These are phyloP conservation scores for Conticribra guillardii DNA, from an alignment of 108 stramenopile species.

Conservation along the genomic window DNA sequence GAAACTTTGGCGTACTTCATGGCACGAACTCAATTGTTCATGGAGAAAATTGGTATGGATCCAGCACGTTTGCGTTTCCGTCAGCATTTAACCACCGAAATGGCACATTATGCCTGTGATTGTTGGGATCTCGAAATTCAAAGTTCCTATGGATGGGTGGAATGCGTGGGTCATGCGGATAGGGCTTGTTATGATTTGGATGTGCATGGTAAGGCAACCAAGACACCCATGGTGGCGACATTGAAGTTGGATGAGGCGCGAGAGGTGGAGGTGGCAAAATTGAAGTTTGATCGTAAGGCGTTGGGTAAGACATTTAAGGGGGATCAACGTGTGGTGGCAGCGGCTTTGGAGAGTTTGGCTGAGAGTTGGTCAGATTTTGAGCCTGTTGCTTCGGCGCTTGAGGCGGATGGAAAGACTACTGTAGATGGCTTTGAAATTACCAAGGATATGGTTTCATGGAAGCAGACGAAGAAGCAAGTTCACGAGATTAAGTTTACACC, in stretches of 20 bases:
- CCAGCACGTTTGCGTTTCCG: constrained; percentile 93
- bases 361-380: constrained; percentile 91
- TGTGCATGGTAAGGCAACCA: constrained; percentile 95
- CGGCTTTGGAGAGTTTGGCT: constrained; percentile 91
- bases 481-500: constrained; percentile 97
- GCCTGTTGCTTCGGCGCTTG: constrained; percentile 89
- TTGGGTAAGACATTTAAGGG: constrained; percentile 92
- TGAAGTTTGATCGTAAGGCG: constrained; percentile 89
- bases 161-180: constrained; percentile 99
- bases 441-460: constrained; percentile 93
- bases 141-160: constrained; percentile 98
- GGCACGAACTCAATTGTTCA: constrained; percentile 97
- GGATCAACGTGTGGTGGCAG: constrained; percentile 91
- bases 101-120: constrained; percentile 99
- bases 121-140: constrained; percentile 99
- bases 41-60: constrained; percentile 98
- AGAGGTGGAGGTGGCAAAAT: constrained; percentile 85
- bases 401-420: constrained; percentile 81
- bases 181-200: constrained; percentile 98
- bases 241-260: constrained; percentile 80
- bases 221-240: constrained; percentile 94
- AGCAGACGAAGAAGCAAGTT: constrained; percentile 84
- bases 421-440: constrained; percentile 93
- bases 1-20: constrained; percentile 99
- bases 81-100: constrained; percentile 99